Evolutionary conservation across 257 asterid species (phyloP).

Genomic region (Solanum sitiens): DNA sequence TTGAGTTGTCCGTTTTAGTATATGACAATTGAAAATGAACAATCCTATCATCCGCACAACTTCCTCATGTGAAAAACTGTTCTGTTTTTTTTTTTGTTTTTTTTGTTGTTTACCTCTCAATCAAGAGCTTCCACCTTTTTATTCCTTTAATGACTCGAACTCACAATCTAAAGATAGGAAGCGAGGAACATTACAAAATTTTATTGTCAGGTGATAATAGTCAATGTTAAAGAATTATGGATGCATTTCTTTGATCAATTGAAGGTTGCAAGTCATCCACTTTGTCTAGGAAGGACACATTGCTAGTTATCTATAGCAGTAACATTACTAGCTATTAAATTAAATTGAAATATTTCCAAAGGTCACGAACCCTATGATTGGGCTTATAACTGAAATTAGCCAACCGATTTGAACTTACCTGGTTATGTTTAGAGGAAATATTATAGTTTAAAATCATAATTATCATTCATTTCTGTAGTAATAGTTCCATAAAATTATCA

Average conservation of each 20-base stretch:
- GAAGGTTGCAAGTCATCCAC: not conserved
- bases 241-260: not conserved
- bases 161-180: not conserved
- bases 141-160: not conserved
- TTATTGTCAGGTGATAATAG: not conserved
- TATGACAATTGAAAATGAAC: too few species aligned
- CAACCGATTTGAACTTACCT: not conserved
- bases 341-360: not conserved
- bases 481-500: not conserved
- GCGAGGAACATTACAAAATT: not conserved
- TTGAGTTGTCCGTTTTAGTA: too few species aligned
- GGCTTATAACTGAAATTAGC: not conserved
- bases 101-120: not conserved
- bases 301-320: not conserved
- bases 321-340: not conserved
- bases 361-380: not conserved
- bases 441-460: not conserved
- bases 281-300: not conserved
- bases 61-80: not conserved
- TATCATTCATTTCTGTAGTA: not conserved
- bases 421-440: not conserved
- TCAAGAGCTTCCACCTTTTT: not conserved
- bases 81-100: too few species aligned
- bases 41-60: not conserved
- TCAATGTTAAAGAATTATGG: not conserved